phyloP scores from a whole-genome alignment of 2,329 filamentous ascomycete genomes.

The Fusarium nodosum region DNA sequence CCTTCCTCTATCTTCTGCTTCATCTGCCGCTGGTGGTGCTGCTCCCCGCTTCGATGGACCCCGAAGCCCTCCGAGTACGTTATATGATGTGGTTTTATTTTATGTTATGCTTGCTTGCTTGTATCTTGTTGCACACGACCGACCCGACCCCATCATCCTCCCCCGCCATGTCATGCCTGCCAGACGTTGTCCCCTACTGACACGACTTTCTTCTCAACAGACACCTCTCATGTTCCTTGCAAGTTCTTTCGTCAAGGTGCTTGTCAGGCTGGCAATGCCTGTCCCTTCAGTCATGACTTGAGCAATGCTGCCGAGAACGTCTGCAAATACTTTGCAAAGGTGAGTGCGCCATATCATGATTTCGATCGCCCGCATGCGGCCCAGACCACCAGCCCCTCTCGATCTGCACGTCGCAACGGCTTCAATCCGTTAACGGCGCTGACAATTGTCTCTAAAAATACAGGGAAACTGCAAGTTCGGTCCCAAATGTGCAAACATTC shows the following conservation, averaged over 20 bases:
- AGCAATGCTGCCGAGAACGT: constrained; percentile 87
- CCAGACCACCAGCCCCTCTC: constrained; percentile 17
- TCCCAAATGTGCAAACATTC: constrained; percentile 95
- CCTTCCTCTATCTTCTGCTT: constrained; percentile 52
- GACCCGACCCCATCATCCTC: constrained; percentile 7
- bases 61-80: constrained; percentile 72
- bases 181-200: constrained; percentile 42
- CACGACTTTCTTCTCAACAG: constrained; percentile 61
- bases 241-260: constrained; percentile 98
- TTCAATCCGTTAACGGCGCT: constrained; percentile 22
- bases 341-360: constrained; percentile 59
- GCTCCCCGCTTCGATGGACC: constrained; percentile 68
- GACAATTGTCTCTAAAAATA: constrained; percentile 34
- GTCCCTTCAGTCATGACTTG: constrained; percentile 95
- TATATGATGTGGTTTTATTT: not conserved
- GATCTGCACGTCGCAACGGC: constrained; percentile 27
- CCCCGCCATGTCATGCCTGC: constrained; percentile 40
- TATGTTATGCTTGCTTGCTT: constrained; percentile 31
- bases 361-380: constrained; percentile 27
- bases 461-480: constrained; percentile 99
- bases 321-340: constrained; percentile 99
- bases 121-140: constrained; percentile 47
- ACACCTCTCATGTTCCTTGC: constrained; percentile 97
- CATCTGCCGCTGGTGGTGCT: constrained; percentile 46
- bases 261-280: constrained; percentile 95